Base-by-base conservation (phyloP, 2,329 filamentous ascomycete genomes). In the Amesomyces nigricolor region DNA sequence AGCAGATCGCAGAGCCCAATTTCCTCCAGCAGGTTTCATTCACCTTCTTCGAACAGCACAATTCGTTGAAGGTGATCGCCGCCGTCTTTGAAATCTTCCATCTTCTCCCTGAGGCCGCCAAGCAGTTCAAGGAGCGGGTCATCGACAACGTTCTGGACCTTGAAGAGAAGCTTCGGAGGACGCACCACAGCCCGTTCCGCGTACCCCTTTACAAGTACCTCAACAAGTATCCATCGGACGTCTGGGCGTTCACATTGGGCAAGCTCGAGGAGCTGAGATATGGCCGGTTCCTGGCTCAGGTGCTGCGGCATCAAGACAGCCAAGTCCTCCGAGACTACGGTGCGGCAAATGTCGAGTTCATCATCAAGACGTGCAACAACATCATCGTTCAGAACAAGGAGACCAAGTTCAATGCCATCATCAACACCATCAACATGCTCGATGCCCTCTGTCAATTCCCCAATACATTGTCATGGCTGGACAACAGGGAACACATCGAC, bases 61-160 rank as follows among this genome's bases (percentile, higher is more conserved):
- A 83, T 13, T 86, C 89, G 63, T 96, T 99, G 87, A 95, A 94
- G 73, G 88, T 97, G 46, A 90, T 97, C 38, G 88, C 91, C 2
- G 89, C 92, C 0, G 95, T 97, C 52, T 87, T 99, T 69, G 94
- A 96, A 67, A 92, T 99, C 54, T 99, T 99, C 70, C 91, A 97
- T 68, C 79, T 99, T n/a, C 78, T 99, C 4, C 94, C 95, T 0
- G 81, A 89, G 0, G 90, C 90, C 9, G 95, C 95, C 1, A 89
- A 91, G 58, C 85, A 86, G 14, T 99, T 99, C 69, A 91, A 97
- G 71, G 89, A 91, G 58, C 83, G 88, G 30, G 80, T 99, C 43
- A 89, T 97, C 47, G 88, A 95, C 62, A 89, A 88, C 50, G 89
- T 95, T n/a, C 77, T 99, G 54, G 87, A 91, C 42, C 78, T 99